A percentile compares a stretch with the other conserved stretches of the same genome.
phyloP scores from a whole-genome alignment of 2,329 filamentous ascomycete species.

The Delphinella strobiligena region DNA sequence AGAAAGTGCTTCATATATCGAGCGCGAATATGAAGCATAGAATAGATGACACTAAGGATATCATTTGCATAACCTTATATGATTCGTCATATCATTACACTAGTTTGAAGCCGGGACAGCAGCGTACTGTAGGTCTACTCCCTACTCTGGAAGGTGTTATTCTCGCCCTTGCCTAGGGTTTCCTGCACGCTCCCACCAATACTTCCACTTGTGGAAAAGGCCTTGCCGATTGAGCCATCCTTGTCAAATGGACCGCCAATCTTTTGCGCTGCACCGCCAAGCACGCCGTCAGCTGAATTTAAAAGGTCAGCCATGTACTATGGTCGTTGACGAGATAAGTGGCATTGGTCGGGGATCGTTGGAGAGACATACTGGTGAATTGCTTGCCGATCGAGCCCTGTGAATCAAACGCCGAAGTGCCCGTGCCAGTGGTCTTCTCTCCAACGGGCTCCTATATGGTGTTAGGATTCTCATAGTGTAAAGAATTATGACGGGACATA shows the following conservation, averaged over 20 bases:
- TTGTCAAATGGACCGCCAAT: slow-evolving; percentile 26
- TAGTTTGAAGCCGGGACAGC: too few species aligned
- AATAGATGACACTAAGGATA: too few species aligned
- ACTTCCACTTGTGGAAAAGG: slow-evolving; percentile 15
- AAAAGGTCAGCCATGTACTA: too few species aligned
- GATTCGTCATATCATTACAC: too few species aligned
- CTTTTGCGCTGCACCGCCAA: slow-evolving; percentile 25
- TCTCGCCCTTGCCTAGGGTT: slow-evolving; percentile 19
- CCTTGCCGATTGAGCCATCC: slow-evolving; percentile 24
- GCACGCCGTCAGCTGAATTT: slow-evolving; percentile 19
- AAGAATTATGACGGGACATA: too few species aligned
- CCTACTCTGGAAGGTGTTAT: slow-evolving; percentile 9
- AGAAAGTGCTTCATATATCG: too few species aligned
- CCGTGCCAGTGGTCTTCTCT: slow-evolving; percentile 16
- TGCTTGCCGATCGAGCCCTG: slow-evolving; percentile 23
- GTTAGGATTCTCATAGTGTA: too few species aligned
- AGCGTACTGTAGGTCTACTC: not conserved
- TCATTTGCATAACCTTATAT: too few species aligned
- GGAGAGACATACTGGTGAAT: slow-evolving; percentile 17
- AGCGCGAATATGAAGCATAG: too few species aligned
- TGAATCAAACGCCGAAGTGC: slow-evolving; percentile 17
- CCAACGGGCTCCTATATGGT: slow-evolving; percentile 13
- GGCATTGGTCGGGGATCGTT: not conserved
- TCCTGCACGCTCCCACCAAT: slow-evolving; percentile 26
- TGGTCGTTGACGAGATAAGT: too few species aligned